Percentiles rank a stretch among this genome's conserved stretches.
Evolutionary conservation across 208 protist genomes (phyloP).

Genomic region (Acanthamoeba lenticulata): DNA sequence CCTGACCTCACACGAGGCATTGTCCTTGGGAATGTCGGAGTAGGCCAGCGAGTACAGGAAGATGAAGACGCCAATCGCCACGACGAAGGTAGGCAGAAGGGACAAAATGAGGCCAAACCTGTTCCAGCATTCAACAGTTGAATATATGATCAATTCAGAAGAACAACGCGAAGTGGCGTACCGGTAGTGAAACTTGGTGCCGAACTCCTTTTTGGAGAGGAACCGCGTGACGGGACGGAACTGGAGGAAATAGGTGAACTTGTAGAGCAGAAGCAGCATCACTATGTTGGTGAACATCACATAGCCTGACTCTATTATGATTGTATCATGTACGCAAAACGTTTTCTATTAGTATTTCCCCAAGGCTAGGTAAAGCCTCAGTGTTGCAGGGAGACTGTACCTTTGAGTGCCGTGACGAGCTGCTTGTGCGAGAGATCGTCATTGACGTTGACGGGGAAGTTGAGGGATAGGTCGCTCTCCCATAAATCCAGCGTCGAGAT

Average conservation of each 20-base stretch:
- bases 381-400: background rate
- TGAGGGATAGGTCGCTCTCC: background rate
- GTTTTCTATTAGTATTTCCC: background rate
- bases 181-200: constrained; percentile 51
- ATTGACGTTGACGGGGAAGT: constrained; percentile 23
- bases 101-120: constrained; percentile 1
- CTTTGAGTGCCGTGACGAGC: background rate
- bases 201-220: constrained; percentile 22
- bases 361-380: background rate
- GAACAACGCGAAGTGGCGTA: background rate
- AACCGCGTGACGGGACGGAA: constrained; percentile 32
- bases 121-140: background rate
- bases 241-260: constrained; percentile 47
- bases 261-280: constrained; percentile 14
- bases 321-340: too few relatives aligned
- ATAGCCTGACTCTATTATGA: background rate
- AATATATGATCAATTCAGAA: too few relatives aligned
- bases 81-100: background rate
- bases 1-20: background rate
- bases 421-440: background rate
- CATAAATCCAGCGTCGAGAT: background rate
- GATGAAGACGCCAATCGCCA: constrained; percentile 5
- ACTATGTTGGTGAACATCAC: constrained; percentile 1
- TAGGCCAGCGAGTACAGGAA: constrained; percentile 45
- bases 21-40: constrained; percentile 46